Base-by-base conservation (phyloP, 176 grass and related monocot species). In the Zizania latifolia region DNA sequence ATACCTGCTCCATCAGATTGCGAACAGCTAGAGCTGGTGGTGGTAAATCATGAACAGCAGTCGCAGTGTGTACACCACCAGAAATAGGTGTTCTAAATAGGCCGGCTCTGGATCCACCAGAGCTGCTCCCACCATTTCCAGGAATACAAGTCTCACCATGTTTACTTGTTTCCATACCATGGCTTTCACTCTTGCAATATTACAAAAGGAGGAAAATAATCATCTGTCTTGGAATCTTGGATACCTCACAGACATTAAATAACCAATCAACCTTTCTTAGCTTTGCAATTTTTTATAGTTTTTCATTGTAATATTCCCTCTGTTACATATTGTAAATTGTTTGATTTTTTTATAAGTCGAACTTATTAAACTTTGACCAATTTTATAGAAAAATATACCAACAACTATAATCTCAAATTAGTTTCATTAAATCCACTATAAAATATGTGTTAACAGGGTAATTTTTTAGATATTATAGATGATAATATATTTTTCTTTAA, bases 1-100 rank as follows among this genome's bases (percentile, higher is more conserved):
- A 83, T 66, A 91, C 85, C 82, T 96, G 89, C 56, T 96, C 92
- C 92, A 96, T 96, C 21, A 96, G 71, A 74, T 96, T 96, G n/a
- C 89, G 86, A 24, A 96, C 86, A 5, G 92, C 92, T 34, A 91
- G 86, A 66, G 89, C 89, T 14, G 92, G 92, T 19, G 86, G 89
- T 17, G 89, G 92, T 68, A 92, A 84, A 96, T 82, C 92, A 82
- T 89, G 92, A 39, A 79, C 89, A 36, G 89, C 83, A 2, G 86
- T 96, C 74, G 86, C 89, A 60, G 77, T 96, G 55, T 96, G 92
- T 38, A 92, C 89, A 48, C 89, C 92, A 16, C 89, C 92, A 37
- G 92, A 96, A 70, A 92, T 96, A 8, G 89, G 92, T 22, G 89
- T 96, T 79, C 92, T 86, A 21, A 96, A 92, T 8, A 96, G 71